Evolutionary conservation across 148 eudicot genomes (phyloP), one percentile per base, ranked within the genome.

Genomic region (Nyssa sinensis): DNA sequence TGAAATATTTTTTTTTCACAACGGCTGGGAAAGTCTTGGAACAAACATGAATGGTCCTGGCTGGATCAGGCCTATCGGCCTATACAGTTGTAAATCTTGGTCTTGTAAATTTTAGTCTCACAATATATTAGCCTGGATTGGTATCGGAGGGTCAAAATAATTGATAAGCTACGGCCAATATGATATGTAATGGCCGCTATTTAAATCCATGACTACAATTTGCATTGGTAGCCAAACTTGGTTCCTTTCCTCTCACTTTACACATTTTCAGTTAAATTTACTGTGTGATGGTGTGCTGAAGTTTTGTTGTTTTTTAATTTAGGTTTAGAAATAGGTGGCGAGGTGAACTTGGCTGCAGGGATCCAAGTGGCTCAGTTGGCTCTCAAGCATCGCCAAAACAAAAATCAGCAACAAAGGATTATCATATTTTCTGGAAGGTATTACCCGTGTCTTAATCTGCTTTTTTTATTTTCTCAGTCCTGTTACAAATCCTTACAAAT

Each of bases 321-420:
- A 96, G 99, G 98, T 71, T 67, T 96, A 71, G 94, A 93, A 69
- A 84, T 96, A 65, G 97, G 99, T 41, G 97, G 98, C 72, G 97
- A 93, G 84, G 88, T 90, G 91, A 88, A 96, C 88, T 83, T 96
- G 89, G 98, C 94, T 1, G 88, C 98, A 61, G 99, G 97, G 67
- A 93, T 96, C 74, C 99, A 96, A 78, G 92, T 96, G 70, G 99
- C 98, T 11, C 98, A 96, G 76, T 82, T 96, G 85, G 99, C 99
- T 66, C 91, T 96, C 55, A 96, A 96, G 79, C 99, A 96, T 82
- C 94, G 99, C 37, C 99, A 89, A 76, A 96, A 96, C 81, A 96
- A 96, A 82, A 96, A 91, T 76, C 99, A 95, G 76, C 99, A 90
- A 74, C 99, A 96, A 65, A 91, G 97, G 80, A 93, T 96, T 23